Evolutionary conservation across 1,139 yeast species (phyloP), one percentile per base, ranked within the genome.

Genomic region (Diutina scorzettiae): DNA sequence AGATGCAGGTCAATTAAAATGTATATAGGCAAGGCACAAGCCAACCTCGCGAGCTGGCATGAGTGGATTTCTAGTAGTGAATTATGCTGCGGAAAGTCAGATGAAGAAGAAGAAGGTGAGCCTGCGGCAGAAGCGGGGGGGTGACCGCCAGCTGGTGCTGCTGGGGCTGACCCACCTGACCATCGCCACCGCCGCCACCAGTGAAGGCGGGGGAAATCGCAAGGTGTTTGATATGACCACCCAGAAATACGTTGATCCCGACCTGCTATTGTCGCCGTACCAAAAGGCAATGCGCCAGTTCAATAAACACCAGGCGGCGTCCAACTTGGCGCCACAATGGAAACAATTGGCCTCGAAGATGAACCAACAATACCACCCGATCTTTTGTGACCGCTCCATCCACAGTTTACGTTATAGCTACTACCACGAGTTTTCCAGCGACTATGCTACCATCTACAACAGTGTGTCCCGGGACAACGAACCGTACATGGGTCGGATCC

Each of bases 381-480:
- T 34, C 5, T 20, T 34, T n/a, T 9, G 23, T 14, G 20, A 16
- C 14, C 5, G 6, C 4, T 6, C 12, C 36, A 9, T 46, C 21
- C 39, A 42, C 21, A n/a, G 7, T 14, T 41, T 45, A 42, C 45
- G 46, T 11, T 44, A 28, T 34, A 44, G 40, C 33, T 46, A 45
- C 23, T 43, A 39, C 25, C 46, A 45, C 27, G 19, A 28, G 31
- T 43, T 45, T 29, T 43, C 41, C 43, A 33, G 44, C 18, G 41
- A 40, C 27, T 17, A 25, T 19, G 16, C 23, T 3, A 12, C 8
- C 19, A 12, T 20, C 5, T 21, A 20, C 8, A 34, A 23, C 18
- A 4, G 18, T 28, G 16, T 11, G 16, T 23, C 37, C 8, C 29
- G 29, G 8, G 18, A 23, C 40, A 24, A 20, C 11, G 18, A 41